Base-by-base conservation (phyloP, 257 asterid species). In the Przewalskia tangutica region DNA sequence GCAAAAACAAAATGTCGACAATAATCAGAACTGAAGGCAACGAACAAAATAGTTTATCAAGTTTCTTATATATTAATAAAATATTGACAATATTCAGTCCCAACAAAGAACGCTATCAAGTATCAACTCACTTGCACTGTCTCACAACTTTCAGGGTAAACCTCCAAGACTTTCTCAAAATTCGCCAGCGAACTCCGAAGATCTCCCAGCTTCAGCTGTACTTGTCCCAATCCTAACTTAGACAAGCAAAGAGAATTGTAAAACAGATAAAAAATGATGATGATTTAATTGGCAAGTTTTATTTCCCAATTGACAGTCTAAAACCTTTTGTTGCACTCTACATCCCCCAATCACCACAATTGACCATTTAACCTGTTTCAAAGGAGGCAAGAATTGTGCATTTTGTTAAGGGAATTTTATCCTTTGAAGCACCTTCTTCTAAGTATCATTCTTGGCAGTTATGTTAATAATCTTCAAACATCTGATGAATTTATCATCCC, bases 81-180 rank as follows among this genome's bases (percentile, higher is more conserved):
- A 50, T 75, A 44, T 75, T 48, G 62, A 75, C 62, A 50, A 75
- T 50, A 75, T 58, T 20, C 80, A 14, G 44, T 50, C 80, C 12
- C 46, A 75, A 27, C 80, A 23, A 75, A 75, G 38, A 50, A 75
- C 80, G 27, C 63, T 81, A 66, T 23, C 83, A 63, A n/a, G 63
- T n/a, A 78, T 36, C 82, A 32, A 81, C 94, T 86, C 85, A 89
- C 94, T 81, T 86, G 86, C 36, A 90, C 84, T 44, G 92, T 84
- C 82, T 94, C 99, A 79, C 97, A 93, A 73, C 91, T 96, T 86
- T 96, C 99, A 54, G 98, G 97, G 86, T 92, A 89, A 85, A 93
- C 95, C 90, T 94, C 99, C 94, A 94, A 89, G 83, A 96, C 98
- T 89, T 96, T 96, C 81, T 93, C 99, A 84, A 96, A 96, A 87